phyloP scores from a whole-genome alignment of 1,284 basidiomycete species.

The Heterobasidion occidentale region DNA sequence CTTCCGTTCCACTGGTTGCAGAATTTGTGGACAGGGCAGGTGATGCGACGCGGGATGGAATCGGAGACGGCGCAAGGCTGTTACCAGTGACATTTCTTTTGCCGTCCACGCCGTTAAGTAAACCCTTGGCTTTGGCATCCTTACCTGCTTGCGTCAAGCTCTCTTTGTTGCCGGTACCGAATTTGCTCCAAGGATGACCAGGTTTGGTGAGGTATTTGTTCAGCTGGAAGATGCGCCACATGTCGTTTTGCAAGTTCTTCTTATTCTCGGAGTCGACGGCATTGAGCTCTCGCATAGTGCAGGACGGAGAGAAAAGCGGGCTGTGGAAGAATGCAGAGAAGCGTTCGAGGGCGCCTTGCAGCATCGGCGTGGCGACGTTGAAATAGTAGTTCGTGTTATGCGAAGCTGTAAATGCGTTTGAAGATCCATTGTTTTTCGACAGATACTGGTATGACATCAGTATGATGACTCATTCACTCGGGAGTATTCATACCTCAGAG shows the following conservation, averaged over 20 bases:
- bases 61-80: constrained; percentile 34
- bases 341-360: constrained; percentile 81
- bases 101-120: constrained; percentile 4
- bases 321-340: constrained; percentile 95
- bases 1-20: constrained; percentile 47
- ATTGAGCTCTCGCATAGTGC: constrained; percentile 91
- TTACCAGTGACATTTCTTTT: background rate
- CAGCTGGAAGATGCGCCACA: constrained; percentile 96
- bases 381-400: constrained; percentile 96
- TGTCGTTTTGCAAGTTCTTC: constrained; percentile 94
- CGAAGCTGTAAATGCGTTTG: constrained; percentile 93
- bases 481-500: constrained; percentile 46
- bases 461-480: too few species aligned
- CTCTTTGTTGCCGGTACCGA: constrained; percentile 87
- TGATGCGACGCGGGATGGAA: constrained; percentile 50
- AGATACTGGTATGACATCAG: constrained; percentile 55
- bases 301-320: constrained; percentile 86
- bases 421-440: constrained; percentile 83
- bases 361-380: constrained; percentile 81
- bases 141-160: constrained; percentile 72
- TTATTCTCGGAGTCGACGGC: constrained; percentile 98
- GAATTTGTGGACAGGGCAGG: constrained; percentile 54
- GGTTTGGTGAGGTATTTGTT: constrained; percentile 83
- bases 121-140: constrained; percentile 36
- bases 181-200: constrained; percentile 89